These are phyloP conservation scores for Mycena epipterygia DNA, from an alignment of 768 basidiomycete species.

Conservation along the genomic window DNA sequence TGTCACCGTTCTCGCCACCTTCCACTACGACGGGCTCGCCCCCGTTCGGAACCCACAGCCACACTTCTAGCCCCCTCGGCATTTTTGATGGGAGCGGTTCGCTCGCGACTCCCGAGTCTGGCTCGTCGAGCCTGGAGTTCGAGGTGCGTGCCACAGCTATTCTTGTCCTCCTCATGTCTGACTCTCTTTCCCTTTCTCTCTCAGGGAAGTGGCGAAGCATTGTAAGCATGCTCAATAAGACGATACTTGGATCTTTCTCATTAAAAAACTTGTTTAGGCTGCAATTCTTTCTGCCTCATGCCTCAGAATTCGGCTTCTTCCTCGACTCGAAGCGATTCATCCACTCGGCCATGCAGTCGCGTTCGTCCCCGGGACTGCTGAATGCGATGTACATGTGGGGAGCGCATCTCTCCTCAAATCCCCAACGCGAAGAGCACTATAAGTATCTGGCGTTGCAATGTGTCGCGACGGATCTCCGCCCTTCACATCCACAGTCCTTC, in stretches of 20 bases:
- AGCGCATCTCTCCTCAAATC: conserved; percentile 42
- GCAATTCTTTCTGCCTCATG: conserved; percentile 70
- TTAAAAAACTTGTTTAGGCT: conserved; percentile 53
- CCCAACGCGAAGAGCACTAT: conserved; percentile 14
- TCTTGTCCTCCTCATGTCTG: too few relatives aligned
- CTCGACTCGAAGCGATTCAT: conserved; percentile 62
- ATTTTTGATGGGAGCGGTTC: conserved; percentile 24
- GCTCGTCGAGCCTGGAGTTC: conserved; percentile 22
- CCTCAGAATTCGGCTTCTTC: conserved; percentile 76
- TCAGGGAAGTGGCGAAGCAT: conserved; percentile 49
- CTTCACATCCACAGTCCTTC: conserved; percentile 61
- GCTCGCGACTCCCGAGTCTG: conserved; percentile 19
- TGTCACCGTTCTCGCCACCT: conserved; percentile 61
- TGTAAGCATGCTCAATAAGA: conserved; percentile 21
- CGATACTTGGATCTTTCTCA: conserved; percentile 22
- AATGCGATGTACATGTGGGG: conserved; percentile 51
- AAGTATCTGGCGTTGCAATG: conserved; percentile 54
- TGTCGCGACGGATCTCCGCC: conserved; percentile 59
- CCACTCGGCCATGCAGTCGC: conserved; percentile 17
- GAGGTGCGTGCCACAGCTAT: conserved; percentile 1
- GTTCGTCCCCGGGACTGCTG: conserved; percentile 42
- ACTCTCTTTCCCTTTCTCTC: not conserved
- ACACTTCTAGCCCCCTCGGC: conserved; percentile 26
- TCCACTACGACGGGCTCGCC: conserved; percentile 41
- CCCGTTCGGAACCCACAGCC: conserved; percentile 8